Conservation (phyloP, 176 grass and related monocot genomes). For the Aegilops tauschii region DNA sequence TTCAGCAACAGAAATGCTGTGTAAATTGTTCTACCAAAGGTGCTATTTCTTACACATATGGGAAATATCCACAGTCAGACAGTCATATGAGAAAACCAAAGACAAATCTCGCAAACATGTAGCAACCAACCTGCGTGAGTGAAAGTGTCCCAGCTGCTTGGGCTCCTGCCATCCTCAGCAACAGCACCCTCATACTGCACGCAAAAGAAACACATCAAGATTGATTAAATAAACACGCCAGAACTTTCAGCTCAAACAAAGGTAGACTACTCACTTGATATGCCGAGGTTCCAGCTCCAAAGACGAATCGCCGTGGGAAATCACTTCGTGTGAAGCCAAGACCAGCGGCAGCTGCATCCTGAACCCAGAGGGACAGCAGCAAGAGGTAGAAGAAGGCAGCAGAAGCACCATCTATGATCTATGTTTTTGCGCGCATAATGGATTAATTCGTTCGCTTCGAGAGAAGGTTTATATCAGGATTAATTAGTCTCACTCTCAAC, state of each 20-base stretch:
- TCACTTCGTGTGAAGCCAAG: slow-evolving; percentile 35
- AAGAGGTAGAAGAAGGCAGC: neutral
- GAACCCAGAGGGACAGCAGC: neutral
- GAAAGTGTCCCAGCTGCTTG: slow-evolving; percentile 47
- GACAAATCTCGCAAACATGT: neutral
- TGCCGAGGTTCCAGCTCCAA: slow-evolving; percentile 43
- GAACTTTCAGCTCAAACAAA: no score
- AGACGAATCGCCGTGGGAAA: slow-evolving; percentile 45
- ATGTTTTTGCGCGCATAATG: neutral
- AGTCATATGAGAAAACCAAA: neutral
- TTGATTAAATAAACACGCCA: no score
- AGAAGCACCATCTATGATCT: neutral
- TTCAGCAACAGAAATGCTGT: neutral
- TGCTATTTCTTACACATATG: neutral
- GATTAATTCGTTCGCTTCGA: neutral
- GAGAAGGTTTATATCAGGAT: neutral
- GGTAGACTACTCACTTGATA: slow-evolving; percentile 20
- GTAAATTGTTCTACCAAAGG: neutral
- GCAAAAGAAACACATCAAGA: neutral
- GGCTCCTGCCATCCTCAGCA: slow-evolving; percentile 47
- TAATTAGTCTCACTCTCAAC: no score
- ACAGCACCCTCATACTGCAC: slow-evolving; percentile 38
- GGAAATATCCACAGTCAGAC: no score
- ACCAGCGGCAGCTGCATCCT: neutral
- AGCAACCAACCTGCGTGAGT: slow-evolving; percentile 33